Conservation (phyloP, 2,329 filamentous ascomycete genomes). For the Stemphylium lycopersici region DNA sequence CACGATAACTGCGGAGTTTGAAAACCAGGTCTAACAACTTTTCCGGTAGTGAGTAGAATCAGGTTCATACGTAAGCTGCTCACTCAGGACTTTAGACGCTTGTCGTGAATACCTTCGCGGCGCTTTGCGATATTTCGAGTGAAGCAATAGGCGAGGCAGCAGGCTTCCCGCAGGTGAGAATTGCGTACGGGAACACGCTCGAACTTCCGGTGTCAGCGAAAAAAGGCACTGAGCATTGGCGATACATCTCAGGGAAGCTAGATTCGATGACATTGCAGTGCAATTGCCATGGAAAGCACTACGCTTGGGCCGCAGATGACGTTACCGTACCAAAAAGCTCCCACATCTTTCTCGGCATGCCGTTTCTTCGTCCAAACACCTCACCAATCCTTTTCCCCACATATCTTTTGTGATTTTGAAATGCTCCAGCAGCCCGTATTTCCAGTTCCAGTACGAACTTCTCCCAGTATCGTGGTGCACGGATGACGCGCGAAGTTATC, state of each 20-base stretch:
- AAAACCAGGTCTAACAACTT: too few species aligned
- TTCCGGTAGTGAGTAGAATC: too few species aligned
- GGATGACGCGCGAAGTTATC: neutral
- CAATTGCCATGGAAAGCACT: neutral
- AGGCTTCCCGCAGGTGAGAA: too few species aligned
- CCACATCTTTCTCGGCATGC: neutral
- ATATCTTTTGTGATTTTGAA: neutral
- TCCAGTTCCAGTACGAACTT: neutral
- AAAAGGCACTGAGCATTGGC: neutral
- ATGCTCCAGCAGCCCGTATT: neutral
- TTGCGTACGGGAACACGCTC: too few species aligned
- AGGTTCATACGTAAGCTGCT: too few species aligned
- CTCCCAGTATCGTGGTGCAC: neutral
- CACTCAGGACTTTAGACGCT: too few species aligned
- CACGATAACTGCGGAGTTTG: too few species aligned
- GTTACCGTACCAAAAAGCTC: conserved; percentile 6
- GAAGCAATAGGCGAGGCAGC: too few species aligned
- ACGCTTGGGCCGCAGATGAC: conserved; percentile 6
- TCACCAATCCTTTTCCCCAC: neutral
- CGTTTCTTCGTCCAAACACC: neutral
- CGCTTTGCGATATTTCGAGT: too few species aligned
- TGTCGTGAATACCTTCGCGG: too few species aligned
- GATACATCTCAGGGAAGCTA: neutral
- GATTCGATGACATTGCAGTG: neutral
- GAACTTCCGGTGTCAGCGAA: too few species aligned